Evolutionary conservation across 176 grass and related monocot genomes (phyloP), one percentile per base, ranked within the genome.

Genomic region (Neostapfia colusana): DNA sequence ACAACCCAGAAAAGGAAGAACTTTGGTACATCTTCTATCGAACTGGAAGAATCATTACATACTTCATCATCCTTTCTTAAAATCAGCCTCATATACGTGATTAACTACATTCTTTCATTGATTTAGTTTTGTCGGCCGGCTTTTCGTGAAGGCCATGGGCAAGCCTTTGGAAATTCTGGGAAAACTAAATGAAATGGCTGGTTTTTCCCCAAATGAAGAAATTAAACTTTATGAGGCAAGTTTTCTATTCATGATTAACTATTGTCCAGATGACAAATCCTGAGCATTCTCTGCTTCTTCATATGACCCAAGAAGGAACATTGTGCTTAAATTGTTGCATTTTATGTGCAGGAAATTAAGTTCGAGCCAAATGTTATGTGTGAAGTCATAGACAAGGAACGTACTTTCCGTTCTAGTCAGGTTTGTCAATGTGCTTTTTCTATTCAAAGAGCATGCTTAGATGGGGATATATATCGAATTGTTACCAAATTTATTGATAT

Each of bases 101-200:
- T n/a, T 61, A 58, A 61, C 58, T 51, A 43, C 60, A 43, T 77
- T 62, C 54, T 51, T 81, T 56, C 20, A 25, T 85, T 13, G 65
- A 53, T 71, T 48, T 76, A 98, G 95, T 82, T 98, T 88, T 82
- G 69, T 90, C 23, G 95, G 95, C 34, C 92, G 87, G 60, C 79
- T 92, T 50, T 94, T 94, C 49, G 79, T 92, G 35, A 98, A 98
- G 76, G 89, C 87, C 12, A 74, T 79, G 39, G 91, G 95, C 23
- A 98, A 86, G 77, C 89, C 91, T 76, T 80, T 76, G 78, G 95
- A 98, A n/a, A 88, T 98, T 60, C 50, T 90, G 27, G 45, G 53
- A 60, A 98, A 98, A 71, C 74, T 98, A 81, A 94, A 92, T 74
- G 82, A 94, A 84, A 87, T 98, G 82, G 95, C 84, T 82, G 95